Evolutionary conservation across 306 rosid genomes (phyloP).

Genomic region (Cucurbita moschata): DNA sequence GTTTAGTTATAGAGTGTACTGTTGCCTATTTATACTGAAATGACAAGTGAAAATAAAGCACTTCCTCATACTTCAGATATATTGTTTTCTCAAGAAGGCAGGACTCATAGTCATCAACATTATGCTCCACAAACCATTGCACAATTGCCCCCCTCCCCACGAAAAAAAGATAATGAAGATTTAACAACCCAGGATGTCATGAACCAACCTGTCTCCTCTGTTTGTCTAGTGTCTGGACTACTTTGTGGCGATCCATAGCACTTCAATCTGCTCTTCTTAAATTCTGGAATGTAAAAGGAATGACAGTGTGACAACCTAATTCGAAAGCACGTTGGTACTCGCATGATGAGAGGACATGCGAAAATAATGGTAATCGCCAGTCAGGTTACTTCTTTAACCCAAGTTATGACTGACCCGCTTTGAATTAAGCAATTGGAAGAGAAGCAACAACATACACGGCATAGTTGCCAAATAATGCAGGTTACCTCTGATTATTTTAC

Average conservation of each 20-base stretch:
- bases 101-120: neutral
- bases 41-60: neutral
- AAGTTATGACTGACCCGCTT: neutral
- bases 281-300: conserved; percentile 39
- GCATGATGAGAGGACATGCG: neutral
- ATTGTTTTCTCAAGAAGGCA: neutral
- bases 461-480: neutral
- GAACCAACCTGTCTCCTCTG: conserved; percentile 38
- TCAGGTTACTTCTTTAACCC: neutral
- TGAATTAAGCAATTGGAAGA: neutral
- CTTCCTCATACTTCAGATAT: neutral
- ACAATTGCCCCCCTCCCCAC: neutral
- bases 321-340: neutral
- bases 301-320: neutral
- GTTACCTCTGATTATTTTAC: conserved; percentile 57
- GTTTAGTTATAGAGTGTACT: too few species aligned
- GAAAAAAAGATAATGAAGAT: neutral
- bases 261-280: conserved; percentile 59
- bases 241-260: conserved; percentile 44
- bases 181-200: conserved; percentile 4
- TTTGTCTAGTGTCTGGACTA: conserved; percentile 34
- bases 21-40: neutral
- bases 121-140: neutral
- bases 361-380: neutral
- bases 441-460: neutral